phyloP scores from a whole-genome alignment of 2,329 filamentous ascomycete species.

The Talaromyces sp. region DNA sequence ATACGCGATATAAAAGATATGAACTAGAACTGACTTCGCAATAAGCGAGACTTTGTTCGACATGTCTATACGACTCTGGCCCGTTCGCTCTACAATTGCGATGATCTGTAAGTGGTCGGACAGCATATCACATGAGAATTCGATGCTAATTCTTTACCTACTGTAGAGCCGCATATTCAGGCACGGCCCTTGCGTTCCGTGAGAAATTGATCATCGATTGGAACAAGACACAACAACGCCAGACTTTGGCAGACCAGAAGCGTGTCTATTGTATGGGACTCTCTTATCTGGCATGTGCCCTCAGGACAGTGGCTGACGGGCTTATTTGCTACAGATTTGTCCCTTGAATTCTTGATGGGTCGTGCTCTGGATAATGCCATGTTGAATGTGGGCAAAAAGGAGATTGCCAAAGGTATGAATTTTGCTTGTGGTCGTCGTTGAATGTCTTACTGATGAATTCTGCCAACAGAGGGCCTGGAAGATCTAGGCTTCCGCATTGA shows the following conservation, averaged over 20 bases:
- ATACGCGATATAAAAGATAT: neutral
- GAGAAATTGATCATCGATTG: constrained; percentile 91
- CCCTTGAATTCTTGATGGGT: constrained; percentile 96
- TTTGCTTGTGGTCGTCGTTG: no score
- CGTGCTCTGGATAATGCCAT: constrained; percentile 96
- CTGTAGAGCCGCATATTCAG: constrained; percentile 75
- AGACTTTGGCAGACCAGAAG: constrained; percentile 87
- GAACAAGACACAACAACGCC: constrained; percentile 97
- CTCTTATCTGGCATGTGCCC: neutral
- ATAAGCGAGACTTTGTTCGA: constrained; percentile 74
- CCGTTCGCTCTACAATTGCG: constrained; percentile 95
- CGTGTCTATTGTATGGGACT: constrained; percentile 72
- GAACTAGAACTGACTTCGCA: neutral
- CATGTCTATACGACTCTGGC: constrained; percentile 97
- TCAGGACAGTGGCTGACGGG: neutral
- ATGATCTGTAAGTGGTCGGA: constrained; percentile 60
- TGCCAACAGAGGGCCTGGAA: constrained; percentile 65
- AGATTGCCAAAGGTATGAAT: constrained; percentile 67
- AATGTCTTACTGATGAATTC: neutral
- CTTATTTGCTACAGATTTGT: constrained; percentile 61
- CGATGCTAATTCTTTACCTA: neutral
- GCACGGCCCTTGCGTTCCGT: constrained; percentile 85
- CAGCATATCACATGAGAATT: neutral
- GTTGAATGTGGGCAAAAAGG: constrained; percentile 89
- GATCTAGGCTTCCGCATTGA: constrained; percentile 97